Evolutionary conservation across 2,329 filamentous ascomycete species (phyloP).

Genomic region (Talaromyces verruculosus): DNA sequence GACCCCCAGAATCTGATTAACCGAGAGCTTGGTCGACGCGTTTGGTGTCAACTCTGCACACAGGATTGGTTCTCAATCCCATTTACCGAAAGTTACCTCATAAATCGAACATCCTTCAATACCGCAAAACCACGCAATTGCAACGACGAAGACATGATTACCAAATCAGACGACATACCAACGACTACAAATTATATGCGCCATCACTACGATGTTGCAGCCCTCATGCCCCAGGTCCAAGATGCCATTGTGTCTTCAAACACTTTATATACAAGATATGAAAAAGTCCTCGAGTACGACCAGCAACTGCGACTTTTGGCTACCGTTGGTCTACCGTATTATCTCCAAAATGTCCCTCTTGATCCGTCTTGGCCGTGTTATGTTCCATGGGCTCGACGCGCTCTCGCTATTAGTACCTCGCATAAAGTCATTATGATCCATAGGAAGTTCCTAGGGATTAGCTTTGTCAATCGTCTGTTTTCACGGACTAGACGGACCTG

Average conservation of each 20-base stretch:
- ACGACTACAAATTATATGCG: conserved; percentile 8
- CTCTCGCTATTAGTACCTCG: conserved; percentile 38
- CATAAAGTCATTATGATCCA: conserved; percentile 48
- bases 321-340: conserved; percentile 6
- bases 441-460: conserved; percentile 41
- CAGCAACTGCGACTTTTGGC: conserved; percentile 21
- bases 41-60: conserved; percentile 17
- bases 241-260: conserved; percentile 37
- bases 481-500: conserved; percentile 44
- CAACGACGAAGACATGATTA: conserved; percentile 33
- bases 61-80: conserved; percentile 42
- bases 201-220: conserved; percentile 13
- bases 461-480: conserved; percentile 41
- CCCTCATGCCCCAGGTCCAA: conserved; percentile 37
- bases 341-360: conserved; percentile 15
- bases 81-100: conserved; percentile 37
- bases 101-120: conserved; percentile 38
- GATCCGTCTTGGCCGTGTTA: conserved; percentile 38
- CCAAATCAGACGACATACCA: conserved; percentile 25
- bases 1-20: not conserved
- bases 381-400: conserved; percentile 39
- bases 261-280: conserved; percentile 39
- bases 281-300: conserved; percentile 40
- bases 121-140: conserved; percentile 34
- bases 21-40: conserved; percentile 13